These are phyloP conservation scores for Themeda triandra DNA, from an alignment of 176 grass and related monocot species.

Conservation along the genomic window DNA sequence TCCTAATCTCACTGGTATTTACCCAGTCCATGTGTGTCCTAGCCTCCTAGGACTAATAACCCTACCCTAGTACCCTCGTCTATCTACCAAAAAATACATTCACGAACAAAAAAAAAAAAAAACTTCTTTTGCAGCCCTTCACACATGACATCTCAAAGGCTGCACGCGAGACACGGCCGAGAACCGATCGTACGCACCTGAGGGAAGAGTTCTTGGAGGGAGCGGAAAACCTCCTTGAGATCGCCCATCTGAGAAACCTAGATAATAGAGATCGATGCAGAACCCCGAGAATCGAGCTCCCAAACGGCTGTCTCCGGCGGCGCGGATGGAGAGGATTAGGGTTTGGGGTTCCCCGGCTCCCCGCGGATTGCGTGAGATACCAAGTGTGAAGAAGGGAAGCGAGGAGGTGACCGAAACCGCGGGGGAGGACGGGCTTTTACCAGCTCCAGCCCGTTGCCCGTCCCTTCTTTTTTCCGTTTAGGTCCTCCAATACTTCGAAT, in stretches of 20 bases:
- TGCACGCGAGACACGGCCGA: neutral
- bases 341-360: slow-evolving; percentile 1
- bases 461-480: neutral
- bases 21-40: neutral
- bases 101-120: neutral
- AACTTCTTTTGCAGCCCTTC: neutral
- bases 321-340: slow-evolving; percentile 12
- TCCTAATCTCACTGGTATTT: neutral
- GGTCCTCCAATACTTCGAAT: neutral
- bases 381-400: slow-evolving; percentile 5
- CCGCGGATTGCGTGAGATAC: slow-evolving; percentile 7
- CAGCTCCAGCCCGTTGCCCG: neutral
- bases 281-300: neutral
- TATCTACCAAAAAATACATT: neutral
- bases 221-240: slow-evolving; percentile 42
- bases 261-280: neutral
- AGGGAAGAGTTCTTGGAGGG: slow-evolving; percentile 44
- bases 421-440: neutral
- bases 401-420: neutral
- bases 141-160: neutral
- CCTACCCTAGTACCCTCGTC: neutral
- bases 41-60: neutral
- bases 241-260: slow-evolving; percentile 39
- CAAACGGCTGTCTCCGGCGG: neutral
- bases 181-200: slow-evolving; percentile 24